Evolutionary conservation across 163 green algal genomes (phyloP).

Genomic region (Chlamydomonas reinhardtii): DNA sequence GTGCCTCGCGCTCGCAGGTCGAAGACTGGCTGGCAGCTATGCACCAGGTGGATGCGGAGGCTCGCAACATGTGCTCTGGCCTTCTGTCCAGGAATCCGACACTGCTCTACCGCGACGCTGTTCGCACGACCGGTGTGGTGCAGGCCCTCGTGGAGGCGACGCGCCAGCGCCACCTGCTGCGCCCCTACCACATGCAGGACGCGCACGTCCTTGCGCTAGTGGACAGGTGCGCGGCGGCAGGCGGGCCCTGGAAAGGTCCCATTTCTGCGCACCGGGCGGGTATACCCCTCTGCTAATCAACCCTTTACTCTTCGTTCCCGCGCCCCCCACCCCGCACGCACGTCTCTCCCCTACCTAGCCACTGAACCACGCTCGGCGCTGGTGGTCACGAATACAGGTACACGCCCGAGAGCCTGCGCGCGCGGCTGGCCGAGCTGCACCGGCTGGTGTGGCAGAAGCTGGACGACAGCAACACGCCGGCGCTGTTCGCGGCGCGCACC

Average conservation of each 20-base stretch:
- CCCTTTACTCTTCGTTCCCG: neutral
- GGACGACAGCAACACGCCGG: constrained; percentile 12
- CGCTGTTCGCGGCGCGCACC: neutral
- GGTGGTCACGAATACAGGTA: neutral
- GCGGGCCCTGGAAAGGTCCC: too few species aligned
- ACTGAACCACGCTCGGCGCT: neutral
- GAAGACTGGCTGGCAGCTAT: constrained; percentile 35
- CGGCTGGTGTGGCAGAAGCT: constrained; percentile 44
- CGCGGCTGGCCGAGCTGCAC: constrained; percentile 31
- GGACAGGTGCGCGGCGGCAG: neutral
- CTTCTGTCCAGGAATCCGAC: constrained; percentile 7
- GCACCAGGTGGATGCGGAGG: constrained; percentile 29
- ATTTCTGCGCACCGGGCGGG: neutral
- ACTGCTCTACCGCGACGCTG: constrained; percentile 5
- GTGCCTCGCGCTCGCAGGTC: neutral
- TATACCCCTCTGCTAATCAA: neutral
- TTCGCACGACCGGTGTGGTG: neutral
- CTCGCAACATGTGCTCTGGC: neutral
- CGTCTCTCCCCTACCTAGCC: too few species aligned
- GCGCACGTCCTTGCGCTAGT: constrained; percentile 20
- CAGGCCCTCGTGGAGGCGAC: constrained; percentile 28
- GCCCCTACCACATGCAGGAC: constrained; percentile 12
- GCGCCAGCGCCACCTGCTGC: constrained; percentile 10
- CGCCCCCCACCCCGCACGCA: too few species aligned
- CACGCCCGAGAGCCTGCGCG: constrained; percentile 37